phyloP scores from a whole-genome alignment of 768 basidiomycete genomes.

The Lactarius evosmus region DNA sequence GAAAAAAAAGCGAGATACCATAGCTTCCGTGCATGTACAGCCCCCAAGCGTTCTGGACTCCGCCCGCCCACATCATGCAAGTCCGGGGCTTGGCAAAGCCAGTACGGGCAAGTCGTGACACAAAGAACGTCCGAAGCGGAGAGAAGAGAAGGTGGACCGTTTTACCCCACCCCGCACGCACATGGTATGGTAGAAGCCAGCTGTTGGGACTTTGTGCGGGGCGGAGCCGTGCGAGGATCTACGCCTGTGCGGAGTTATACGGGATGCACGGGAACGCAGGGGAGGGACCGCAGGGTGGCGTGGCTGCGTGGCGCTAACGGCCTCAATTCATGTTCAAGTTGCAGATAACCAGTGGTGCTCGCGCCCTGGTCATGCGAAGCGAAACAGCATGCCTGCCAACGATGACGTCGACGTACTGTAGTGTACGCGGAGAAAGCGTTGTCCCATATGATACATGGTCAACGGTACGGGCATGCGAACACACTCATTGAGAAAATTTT shows the following conservation, averaged over 20 bases:
- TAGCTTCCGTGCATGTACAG: not conserved
- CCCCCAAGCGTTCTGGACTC: not conserved
- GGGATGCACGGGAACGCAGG: not conserved
- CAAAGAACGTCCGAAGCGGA: not conserved
- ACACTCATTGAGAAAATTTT: not conserved
- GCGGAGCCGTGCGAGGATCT: not conserved
- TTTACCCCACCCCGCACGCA: not conserved
- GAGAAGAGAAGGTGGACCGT: not conserved
- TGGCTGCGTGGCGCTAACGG: not conserved
- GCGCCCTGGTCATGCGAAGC: not conserved
- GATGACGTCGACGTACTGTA: constrained; percentile 3
- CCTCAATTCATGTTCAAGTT: not conserved
- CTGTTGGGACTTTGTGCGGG: not conserved
- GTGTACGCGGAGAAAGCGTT: not conserved
- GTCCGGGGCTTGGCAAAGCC: not conserved
- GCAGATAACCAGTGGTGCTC: not conserved
- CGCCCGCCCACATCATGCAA: not conserved
- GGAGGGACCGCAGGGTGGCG: not conserved
- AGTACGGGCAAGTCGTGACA: not conserved
- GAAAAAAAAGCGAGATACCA: not conserved
- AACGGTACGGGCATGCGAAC: too few relatives aligned
- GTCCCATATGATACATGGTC: not conserved
- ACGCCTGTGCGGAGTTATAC: not conserved
- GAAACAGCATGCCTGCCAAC: not conserved
- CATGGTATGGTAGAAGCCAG: not conserved